A percentile compares a stretch with the other conserved stretches of the same genome.
These are phyloP conservation scores for Yamadazyma kitorensis DNA, from an alignment of 805 yeast genomes.

Conservation along the genomic window DNA sequence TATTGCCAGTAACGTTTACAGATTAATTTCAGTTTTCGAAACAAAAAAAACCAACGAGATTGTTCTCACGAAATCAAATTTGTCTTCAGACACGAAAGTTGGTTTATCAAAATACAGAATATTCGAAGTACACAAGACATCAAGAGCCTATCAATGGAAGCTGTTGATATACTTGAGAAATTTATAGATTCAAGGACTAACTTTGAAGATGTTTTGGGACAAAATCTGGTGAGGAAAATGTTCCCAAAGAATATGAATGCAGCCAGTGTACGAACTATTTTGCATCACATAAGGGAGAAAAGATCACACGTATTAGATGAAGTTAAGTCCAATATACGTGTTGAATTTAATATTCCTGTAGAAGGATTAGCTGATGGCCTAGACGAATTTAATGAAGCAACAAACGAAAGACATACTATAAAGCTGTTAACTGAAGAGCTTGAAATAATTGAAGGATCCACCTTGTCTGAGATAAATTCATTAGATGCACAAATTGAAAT, in stretches of 20 bases:
- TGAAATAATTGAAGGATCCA: slow-evolving; percentile 1
- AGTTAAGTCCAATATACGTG: slow-evolving; percentile 13
- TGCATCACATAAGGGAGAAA: slow-evolving; percentile 4
- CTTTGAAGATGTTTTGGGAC: slow-evolving; percentile 8
- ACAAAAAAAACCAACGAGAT: too few relatives aligned
- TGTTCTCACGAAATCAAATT: too few relatives aligned
- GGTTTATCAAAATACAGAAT: too few relatives aligned
- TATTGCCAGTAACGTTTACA: too few relatives aligned
- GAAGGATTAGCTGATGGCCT: slow-evolving; percentile 8
- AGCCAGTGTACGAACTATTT: slow-evolving; percentile 7
- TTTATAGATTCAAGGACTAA: slow-evolving; percentile 9
- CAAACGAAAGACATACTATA: slow-evolving; percentile 4
- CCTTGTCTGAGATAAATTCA: slow-evolving; percentile 1
- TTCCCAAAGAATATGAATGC: slow-evolving; percentile 10
- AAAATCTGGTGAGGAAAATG: slow-evolving; percentile 9
- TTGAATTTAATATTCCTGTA: slow-evolving; percentile 24
- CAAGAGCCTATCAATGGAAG: slow-evolving; percentile 10
- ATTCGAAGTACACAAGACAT: too few relatives aligned
- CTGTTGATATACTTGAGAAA: slow-evolving; percentile 10
- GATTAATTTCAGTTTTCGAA: too few relatives aligned
- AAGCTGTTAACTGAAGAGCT: slow-evolving; percentile 5
- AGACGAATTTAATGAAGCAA: slow-evolving; percentile 4
- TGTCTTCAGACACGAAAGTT: too few relatives aligned
- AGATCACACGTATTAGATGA: slow-evolving; percentile 5
- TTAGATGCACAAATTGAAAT: slow-evolving; percentile 10